A percentile compares a stretch with the other conserved stretches of the same genome.
phyloP scores from a whole-genome alignment of 768 basidiomycete genomes.

The Clitopilus passeckerianus region DNA sequence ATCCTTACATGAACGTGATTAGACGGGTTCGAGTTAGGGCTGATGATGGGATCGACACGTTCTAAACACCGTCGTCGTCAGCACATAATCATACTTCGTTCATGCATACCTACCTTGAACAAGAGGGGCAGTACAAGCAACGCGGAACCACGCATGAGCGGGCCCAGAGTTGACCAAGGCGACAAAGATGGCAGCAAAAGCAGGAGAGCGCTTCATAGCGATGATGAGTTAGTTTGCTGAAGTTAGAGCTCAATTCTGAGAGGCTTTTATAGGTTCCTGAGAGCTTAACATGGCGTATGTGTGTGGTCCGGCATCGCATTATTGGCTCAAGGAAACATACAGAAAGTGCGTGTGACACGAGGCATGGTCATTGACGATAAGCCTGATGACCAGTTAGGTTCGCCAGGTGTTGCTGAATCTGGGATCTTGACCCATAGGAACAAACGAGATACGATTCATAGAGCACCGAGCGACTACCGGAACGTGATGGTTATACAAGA shows the following conservation, averaged over 20 bases:
- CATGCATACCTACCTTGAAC: slow-evolving; percentile 25
- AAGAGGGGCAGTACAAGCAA: slow-evolving; percentile 33
- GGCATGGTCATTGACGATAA: background rate
- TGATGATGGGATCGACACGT: slow-evolving; percentile 34
- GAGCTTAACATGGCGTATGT: background rate
- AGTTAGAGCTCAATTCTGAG: background rate
- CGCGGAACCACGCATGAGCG: slow-evolving; percentile 34
- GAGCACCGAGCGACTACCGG: background rate
- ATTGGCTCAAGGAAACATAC: background rate
- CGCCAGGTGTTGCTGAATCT: background rate
- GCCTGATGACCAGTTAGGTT: background rate
- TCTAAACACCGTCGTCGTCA: slow-evolving; percentile 14
- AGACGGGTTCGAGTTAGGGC: slow-evolving; percentile 26
- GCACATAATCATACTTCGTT: background rate
- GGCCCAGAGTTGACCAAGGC: slow-evolving; percentile 11
- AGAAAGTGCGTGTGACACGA: background rate
- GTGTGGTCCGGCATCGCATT: background rate
- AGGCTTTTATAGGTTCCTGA: background rate
- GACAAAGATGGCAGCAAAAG: slow-evolving; percentile 8
- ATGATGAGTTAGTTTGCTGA: background rate
- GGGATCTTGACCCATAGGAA: background rate
- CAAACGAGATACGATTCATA: background rate
- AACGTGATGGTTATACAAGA: background rate
- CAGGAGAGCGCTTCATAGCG: slow-evolving; percentile 9
- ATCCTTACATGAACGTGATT: slow-evolving; percentile 34